Evolutionary conservation across 352 stramenopile species (phyloP).

Genomic region (Globisporangium megalacanthum): DNA sequence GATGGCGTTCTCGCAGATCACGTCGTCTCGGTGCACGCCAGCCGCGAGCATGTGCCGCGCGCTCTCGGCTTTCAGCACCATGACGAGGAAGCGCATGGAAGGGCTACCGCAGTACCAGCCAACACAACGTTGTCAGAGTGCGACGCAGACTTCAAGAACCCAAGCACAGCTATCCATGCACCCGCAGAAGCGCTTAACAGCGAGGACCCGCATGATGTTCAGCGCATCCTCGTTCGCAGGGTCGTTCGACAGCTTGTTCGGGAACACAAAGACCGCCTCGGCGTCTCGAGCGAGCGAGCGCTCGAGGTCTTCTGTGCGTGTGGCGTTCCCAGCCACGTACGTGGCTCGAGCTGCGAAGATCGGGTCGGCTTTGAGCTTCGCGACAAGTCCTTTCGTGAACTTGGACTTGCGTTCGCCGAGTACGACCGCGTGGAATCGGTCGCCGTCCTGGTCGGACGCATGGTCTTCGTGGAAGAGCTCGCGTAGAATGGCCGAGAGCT

Average conservation of each 20-base stretch:
- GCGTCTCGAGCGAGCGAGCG: conserved; percentile 47
- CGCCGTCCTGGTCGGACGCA: conserved; percentile 27
- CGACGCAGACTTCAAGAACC: conserved; percentile 2
- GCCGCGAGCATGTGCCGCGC: conserved; percentile 74
- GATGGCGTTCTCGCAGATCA: conserved; percentile 87
- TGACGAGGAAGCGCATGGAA: conserved; percentile 61
- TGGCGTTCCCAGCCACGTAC: conserved; percentile 74
- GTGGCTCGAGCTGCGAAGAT: conserved; percentile 77
- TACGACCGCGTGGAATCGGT: conserved; percentile 62
- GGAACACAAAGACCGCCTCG: conserved; percentile 78
- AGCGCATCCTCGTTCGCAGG: conserved; percentile 68
- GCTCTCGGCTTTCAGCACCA: conserved; percentile 73
- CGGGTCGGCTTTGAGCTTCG: conserved; percentile 68
- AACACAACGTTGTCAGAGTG: neutral
- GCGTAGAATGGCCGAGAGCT: conserved; percentile 74
- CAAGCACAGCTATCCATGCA: conserved; percentile 12
- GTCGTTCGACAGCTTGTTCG: conserved; percentile 74
- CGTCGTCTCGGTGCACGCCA: conserved; percentile 66
- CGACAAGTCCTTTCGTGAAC: conserved; percentile 65
- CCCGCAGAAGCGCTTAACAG: conserved; percentile 68
- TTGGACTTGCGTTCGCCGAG: conserved; percentile 63
- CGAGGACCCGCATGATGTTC: conserved; percentile 82
- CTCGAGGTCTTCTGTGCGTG: conserved; percentile 68
- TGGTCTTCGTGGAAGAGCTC: conserved; percentile 90
- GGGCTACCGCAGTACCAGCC: conserved; percentile 19